Percentiles rank a stretch among this genome's conserved stretches.
These are phyloP conservation scores for Penicillium sp. DNA, from an alignment of 2,329 filamentous ascomycete genomes.

Conservation along the genomic window DNA sequence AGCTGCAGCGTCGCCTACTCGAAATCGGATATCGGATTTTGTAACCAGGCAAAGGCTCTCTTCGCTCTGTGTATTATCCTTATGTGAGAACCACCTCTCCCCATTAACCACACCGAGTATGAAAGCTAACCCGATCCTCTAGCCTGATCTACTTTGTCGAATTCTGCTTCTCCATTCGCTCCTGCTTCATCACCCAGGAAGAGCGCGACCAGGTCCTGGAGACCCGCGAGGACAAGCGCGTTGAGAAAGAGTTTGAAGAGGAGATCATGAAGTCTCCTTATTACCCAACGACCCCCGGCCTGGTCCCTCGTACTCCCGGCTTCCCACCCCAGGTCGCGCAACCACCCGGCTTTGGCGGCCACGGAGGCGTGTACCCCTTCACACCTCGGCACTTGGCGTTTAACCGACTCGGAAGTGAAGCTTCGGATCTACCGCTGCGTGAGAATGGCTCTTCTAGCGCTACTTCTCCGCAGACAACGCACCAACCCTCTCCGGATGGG, in stretches of 20 bases:
- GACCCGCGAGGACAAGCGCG: conserved; percentile 36
- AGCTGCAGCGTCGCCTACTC: conserved; percentile 54
- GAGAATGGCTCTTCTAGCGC: conserved; percentile 27
- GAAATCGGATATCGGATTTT: conserved; percentile 55
- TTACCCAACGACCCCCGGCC: conserved; percentile 25
- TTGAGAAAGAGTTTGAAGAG: conserved; percentile 43
- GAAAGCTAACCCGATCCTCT: conserved; percentile 11
- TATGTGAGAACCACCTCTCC: conserved; percentile 42
- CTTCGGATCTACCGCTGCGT: conserved; percentile 44
- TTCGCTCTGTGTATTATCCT: conserved; percentile 59
- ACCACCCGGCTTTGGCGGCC: neutral
- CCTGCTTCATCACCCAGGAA: conserved; percentile 45
- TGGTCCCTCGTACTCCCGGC: conserved; percentile 25
- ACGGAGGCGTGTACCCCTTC: conserved; percentile 13
- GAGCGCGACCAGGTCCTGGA: conserved; percentile 36
- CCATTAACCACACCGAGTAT: neutral
- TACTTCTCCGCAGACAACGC: conserved; percentile 21
- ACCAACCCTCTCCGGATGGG: conserved; percentile 10
- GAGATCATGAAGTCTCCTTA: conserved; percentile 41
- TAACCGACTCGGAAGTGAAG: conserved; percentile 39
- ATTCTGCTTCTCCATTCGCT: conserved; percentile 49
- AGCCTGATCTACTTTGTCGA: conserved; percentile 54
- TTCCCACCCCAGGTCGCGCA: conserved; percentile 33
- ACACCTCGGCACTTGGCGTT: conserved; percentile 46
- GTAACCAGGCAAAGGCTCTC: conserved; percentile 59